Evolutionary conservation across 176 grass and related monocot species (phyloP), one percentile per base, ranked within the genome.

Genomic region (Carex parvula): DNA sequence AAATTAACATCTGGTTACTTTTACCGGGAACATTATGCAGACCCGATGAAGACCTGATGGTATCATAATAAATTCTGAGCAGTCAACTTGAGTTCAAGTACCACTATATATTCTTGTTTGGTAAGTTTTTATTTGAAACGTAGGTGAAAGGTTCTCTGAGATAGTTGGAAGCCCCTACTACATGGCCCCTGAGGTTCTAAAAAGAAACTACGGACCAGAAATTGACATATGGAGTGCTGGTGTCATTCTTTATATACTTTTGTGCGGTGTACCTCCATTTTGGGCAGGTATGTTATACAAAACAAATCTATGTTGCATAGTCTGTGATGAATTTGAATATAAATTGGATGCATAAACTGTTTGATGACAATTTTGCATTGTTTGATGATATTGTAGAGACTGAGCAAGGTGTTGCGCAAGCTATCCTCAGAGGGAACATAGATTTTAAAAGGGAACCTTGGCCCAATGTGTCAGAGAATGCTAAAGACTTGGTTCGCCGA

Each of bases 141-240:
- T 68, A 99, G 96, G 96, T 84, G 96, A 99, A 86, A 95, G 78
- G 8, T 99, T 95, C 85, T 99, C 96, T 86, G 96, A 99, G 92
- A 99, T 99, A 83, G 96, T 99, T 32, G 96, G 96, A 87, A 99
- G 96, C 82, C 96, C 96, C 29, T 99, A 99, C 83, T 99, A 99
- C 83, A 99, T 99, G 96, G 93, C 96, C 59, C 96, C 96, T 1
- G 96, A 99, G 87, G 96, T 99, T 79, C 81, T 99, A 75, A 99
- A 95, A 87, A 86, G 96, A 76, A 99, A 95, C 76, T 99, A 99
- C 80, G 96, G 96, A 70, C 96, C 91, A 24, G 96, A 99, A 90
- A 99, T 99, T 71, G 96, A 99, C 79, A 95, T 99, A 65, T 99
- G 96, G 96, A 99, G 96, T 14, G 96, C 93, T 6, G 96, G 96